Base-by-base conservation (phyloP, 805 yeast species). In the Wickerhamiella qilinensis region DNA sequence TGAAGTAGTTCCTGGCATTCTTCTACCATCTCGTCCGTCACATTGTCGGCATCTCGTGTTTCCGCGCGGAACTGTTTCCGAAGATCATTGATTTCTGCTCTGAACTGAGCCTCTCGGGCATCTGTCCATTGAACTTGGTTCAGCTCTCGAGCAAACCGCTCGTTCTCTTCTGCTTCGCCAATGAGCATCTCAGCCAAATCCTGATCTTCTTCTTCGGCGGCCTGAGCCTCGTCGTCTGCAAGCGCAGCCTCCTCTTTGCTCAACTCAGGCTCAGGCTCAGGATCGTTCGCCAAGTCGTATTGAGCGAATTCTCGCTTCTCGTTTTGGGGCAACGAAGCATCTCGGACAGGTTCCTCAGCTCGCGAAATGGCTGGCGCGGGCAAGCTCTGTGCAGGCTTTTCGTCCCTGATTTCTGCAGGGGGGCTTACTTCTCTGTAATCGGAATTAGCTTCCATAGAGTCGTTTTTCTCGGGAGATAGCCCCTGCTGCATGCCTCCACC, bases 1-100 rank as follows among this genome's bases (percentile, higher is more conserved):
- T 79, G 70, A 7, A 91, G 62, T 31, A 91, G 63, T 45, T 85
- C 94, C 58, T 91, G 95, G 16, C 93, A 91, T 53, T 91, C 97
- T 29, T 67, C 65, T 19, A 88, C 70, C 96, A 91, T 91, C 1
- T 71, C 71, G 5, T 71, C 69, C 0, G 94, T 80, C 1, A 88
- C 95, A 48, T 81, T 93, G 52, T 91, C 97, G 0, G 96, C 73
- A 55, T 88, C 96, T 48, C 97, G 67, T 41, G 75, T 71, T 24
- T 81, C 83, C 45, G 72, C 75, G 29, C 65, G 69, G 30, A 73
- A 68, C 50, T 77, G 73, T 38, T 73, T 75, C 47, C 67, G 73
- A n/a, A 83, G 58, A 15, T 59, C 54, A 19, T 60, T 64, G 44
- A 58, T 46, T 28, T 58, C 58, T 3, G 36, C 29, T 16, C 42